phyloP scores from a whole-genome alignment of 352 stramenopile species.

The Plasmopara halstedii region DNA sequence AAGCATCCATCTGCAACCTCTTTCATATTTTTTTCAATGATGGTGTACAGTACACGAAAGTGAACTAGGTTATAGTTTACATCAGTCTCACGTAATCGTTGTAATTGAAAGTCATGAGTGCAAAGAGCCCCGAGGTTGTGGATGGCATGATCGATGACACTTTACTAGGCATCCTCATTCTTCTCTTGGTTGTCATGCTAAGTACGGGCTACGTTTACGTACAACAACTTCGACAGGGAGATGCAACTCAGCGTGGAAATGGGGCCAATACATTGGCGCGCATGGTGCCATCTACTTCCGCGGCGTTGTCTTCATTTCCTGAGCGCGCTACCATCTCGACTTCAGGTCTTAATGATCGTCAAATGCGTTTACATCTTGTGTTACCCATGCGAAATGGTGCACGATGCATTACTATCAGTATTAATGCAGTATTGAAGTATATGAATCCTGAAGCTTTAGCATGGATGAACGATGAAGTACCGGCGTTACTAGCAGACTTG shows the following conservation, averaged over 20 bases:
- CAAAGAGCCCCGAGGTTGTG: constrained; percentile 36
- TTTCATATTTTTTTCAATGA: constrained; percentile 36
- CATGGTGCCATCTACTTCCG: constrained; percentile 10
- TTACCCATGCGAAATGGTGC: constrained; percentile 58
- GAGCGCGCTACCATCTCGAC: constrained; percentile 27
- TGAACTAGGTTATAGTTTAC: too few relatives aligned
- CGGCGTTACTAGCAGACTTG: constrained; percentile 47
- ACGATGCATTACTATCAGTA: constrained; percentile 60
- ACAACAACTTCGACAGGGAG: constrained; percentile 42
- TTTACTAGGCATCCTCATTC: constrained; percentile 55
- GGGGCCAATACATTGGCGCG: constrained; percentile 2
- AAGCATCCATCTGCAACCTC: constrained; percentile 83
- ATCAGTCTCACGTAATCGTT: too few relatives aligned
- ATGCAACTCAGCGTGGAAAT: background rate
- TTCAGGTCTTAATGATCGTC: constrained; percentile 32
- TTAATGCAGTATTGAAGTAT: constrained; percentile 40
- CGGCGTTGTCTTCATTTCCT: constrained; percentile 4
- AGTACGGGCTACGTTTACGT: constrained; percentile 71
- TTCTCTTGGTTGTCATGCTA: constrained; percentile 62
- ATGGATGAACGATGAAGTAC: constrained; percentile 43
- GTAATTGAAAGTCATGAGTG: too few relatives aligned
- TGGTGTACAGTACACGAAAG: constrained; percentile 1
- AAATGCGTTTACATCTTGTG: constrained; percentile 46
- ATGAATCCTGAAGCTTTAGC: constrained; percentile 14
- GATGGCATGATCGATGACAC: constrained; percentile 61